A percentile compares a stretch with the other conserved stretches of the same genome.
Conservation (phyloP, 257 asterid species). For the Fraxinus americana region DNA sequence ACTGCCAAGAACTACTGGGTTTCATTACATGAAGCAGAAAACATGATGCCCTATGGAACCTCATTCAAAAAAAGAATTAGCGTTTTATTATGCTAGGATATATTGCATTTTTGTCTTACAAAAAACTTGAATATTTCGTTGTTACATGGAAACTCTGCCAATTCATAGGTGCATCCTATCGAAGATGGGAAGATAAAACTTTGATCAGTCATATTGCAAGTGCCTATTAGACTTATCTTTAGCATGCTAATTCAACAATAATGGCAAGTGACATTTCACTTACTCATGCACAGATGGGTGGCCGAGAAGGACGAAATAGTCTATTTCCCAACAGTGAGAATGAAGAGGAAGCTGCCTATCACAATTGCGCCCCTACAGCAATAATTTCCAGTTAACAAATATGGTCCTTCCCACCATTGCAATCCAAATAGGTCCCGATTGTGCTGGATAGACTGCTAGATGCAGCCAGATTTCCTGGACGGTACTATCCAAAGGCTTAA, state of each 20-base stretch:
- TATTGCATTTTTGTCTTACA: background rate
- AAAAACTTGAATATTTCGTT: background rate
- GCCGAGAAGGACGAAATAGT: constrained; percentile 78
- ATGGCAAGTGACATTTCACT: constrained; percentile 30
- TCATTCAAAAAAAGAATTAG: too few species aligned
- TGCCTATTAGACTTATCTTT: background rate
- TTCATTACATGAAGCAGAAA: too few species aligned
- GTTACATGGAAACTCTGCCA: background rate
- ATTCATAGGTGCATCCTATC: background rate
- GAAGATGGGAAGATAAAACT: background rate
- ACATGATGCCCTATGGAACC: too few species aligned
- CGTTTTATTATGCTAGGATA: background rate
- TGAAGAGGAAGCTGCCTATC: constrained; percentile 94
- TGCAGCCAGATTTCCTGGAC: background rate
- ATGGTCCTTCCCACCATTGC: constrained; percentile 13
- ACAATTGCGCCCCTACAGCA: constrained; percentile 53
- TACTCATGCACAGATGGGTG: constrained; percentile 62
- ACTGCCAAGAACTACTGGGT: background rate
- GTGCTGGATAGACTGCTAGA: background rate
- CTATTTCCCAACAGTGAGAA: constrained; percentile 86
- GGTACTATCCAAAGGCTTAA: background rate
- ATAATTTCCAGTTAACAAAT: constrained; percentile 34
- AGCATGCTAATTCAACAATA: too few species aligned
- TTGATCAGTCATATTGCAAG: background rate
- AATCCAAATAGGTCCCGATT: background rate